Conservation (phyloP, 257 asterid species). For the Capsicum rhomboideum region DNA sequence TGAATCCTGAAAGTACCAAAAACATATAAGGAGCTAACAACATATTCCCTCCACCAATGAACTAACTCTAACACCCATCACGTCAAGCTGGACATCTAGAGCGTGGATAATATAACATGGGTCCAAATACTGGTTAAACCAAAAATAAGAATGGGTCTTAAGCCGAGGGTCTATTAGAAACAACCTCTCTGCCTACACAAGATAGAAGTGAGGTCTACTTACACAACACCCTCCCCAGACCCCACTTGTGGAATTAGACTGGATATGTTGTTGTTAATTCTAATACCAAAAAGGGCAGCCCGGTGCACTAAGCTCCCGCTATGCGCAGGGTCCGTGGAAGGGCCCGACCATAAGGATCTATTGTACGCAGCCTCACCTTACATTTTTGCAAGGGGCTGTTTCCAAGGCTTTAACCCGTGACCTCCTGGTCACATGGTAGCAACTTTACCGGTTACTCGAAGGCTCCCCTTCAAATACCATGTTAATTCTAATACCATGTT, state of each 20-base stretch:
- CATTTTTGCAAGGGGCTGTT: too few relatives aligned
- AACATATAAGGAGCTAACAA: background rate
- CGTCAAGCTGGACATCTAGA: background rate
- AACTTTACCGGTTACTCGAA: too few relatives aligned
- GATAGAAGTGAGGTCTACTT: background rate
- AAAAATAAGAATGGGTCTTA: background rate
- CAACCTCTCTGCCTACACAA: background rate
- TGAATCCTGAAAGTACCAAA: background rate
- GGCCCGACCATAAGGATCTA: too few relatives aligned
- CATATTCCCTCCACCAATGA: background rate
- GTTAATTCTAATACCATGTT: background rate
- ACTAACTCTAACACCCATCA: background rate
- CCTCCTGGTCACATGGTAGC: too few relatives aligned
- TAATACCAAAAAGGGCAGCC: too few relatives aligned
- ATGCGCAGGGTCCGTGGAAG: too few relatives aligned
- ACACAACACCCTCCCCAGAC: background rate
- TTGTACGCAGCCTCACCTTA: too few relatives aligned
- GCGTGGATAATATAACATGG: background rate
- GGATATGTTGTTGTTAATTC: background rate
- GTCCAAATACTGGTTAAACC: background rate
- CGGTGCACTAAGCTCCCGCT: too few relatives aligned
- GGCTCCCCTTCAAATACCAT: too few relatives aligned
- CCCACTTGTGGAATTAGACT: background rate
- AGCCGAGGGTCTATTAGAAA: background rate
- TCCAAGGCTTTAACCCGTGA: too few relatives aligned